phyloP scores from a whole-genome alignment of 495 filamentous ascomycete species.

The Lophiotrema nucula region DNA sequence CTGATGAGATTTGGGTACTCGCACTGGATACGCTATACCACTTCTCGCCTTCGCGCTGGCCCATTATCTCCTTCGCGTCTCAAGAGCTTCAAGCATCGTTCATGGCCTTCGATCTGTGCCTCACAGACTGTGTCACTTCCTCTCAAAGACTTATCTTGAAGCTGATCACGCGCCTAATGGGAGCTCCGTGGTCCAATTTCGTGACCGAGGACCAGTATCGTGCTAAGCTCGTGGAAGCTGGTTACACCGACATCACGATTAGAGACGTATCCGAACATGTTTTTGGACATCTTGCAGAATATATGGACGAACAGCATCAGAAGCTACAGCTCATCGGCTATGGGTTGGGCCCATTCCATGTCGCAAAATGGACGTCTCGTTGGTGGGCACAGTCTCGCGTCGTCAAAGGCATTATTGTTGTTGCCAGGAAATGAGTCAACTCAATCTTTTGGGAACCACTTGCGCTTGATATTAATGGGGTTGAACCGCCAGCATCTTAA shows the following conservation, averaged over 20 bases:
- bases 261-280: constrained; percentile 48
- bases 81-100: constrained; percentile 44
- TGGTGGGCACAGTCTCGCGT: constrained; percentile 50
- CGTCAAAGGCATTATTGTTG: constrained; percentile 47
- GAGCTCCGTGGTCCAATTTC: constrained; percentile 26
- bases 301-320: constrained; percentile 38
- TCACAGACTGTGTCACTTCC: constrained; percentile 17
- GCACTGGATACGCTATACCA: constrained; percentile 54
- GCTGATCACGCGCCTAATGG: constrained; percentile 12
- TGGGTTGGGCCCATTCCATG: constrained; percentile 43
- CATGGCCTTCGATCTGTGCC: constrained; percentile 42
- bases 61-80: constrained; percentile 42
- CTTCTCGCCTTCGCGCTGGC: constrained; percentile 48
- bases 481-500: too few species aligned
- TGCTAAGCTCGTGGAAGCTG: constrained; percentile 30
- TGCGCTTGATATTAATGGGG: too few species aligned
- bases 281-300: constrained; percentile 44
- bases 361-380: constrained; percentile 42
- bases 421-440: constrained; percentile 45
- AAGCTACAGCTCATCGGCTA: constrained; percentile 42
- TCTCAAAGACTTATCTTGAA: neutral
- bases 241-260: constrained; percentile 49
- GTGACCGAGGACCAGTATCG: constrained; percentile 24
- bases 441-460: too few species aligned
- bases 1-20: constrained; percentile 44